Conservation (phyloP, 106 monocot species). For the Phalaenopsis aphrodite region DNA sequence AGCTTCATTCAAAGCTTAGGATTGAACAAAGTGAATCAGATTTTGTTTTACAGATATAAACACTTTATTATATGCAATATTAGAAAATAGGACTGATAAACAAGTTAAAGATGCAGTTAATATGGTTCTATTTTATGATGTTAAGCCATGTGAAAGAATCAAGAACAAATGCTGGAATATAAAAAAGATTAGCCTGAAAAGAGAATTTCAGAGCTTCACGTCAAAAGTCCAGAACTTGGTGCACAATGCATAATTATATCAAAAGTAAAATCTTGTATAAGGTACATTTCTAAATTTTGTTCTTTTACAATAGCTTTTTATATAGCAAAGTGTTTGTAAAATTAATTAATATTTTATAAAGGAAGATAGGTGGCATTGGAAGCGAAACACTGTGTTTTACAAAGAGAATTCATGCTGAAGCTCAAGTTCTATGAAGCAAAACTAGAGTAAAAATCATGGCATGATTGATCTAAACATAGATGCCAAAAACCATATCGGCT, state of each 20-base stretch:
- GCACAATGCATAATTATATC: not conserved
- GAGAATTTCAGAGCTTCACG: not conserved
- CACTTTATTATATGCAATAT: too few species aligned
- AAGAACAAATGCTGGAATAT: not conserved
- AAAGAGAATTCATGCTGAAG: not conserved
- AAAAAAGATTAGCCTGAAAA: not conserved
- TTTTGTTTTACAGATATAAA: not conserved
- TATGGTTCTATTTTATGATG: not conserved
- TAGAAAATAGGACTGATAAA: not conserved
- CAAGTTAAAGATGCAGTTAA: too few species aligned
- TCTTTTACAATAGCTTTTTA: not conserved
- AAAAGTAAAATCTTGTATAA: not conserved
- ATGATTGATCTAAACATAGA: not conserved
- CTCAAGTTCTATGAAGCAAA: not conserved
- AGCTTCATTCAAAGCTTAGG: constrained; percentile 66
- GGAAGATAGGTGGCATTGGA: not conserved
- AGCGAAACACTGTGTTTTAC: not conserved
- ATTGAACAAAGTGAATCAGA: not conserved
- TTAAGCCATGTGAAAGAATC: not conserved
- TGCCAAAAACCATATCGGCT: not conserved
- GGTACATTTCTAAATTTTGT: not conserved
- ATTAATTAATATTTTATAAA: not conserved
- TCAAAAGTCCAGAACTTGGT: not conserved
- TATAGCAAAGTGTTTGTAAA: not conserved
- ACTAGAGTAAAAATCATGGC: not conserved